Percentiles rank a stretch among this genome's conserved stretches.
phyloP scores from a whole-genome alignment of 2,329 filamentous ascomycete genomes.

The Talaromyces verruculosus region DNA sequence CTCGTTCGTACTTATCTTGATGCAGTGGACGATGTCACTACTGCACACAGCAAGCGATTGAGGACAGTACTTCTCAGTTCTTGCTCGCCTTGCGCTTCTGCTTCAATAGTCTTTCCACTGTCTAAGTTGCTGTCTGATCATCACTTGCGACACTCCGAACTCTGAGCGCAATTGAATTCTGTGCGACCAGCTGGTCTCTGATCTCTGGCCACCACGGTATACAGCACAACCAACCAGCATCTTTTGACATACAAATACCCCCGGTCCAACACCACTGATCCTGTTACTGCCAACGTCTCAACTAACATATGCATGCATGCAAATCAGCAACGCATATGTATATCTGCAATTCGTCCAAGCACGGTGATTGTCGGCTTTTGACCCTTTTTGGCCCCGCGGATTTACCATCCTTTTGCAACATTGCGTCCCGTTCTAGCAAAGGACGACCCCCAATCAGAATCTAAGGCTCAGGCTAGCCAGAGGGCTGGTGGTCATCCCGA shows the following conservation, averaged over 20 bases:
- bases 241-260: not conserved
- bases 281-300: constrained; percentile 3
- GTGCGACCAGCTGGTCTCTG: constrained; percentile 1
- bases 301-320: not conserved
- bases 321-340: constrained; percentile 6
- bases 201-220: not conserved
- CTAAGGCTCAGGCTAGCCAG: not conserved
- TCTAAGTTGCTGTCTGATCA: not conserved
- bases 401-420: constrained; percentile 1
- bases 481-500: not conserved
- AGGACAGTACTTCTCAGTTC: not conserved
- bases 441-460: constrained; percentile 1
- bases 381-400: not conserved
- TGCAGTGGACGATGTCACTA: not conserved
- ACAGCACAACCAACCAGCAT: not conserved
- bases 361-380: not conserved
- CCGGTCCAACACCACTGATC: not conserved
- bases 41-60: not conserved
- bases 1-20: not conserved
- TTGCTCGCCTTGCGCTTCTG: too few species aligned
- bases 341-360: not conserved
- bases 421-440: not conserved
- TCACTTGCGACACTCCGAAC: not conserved
- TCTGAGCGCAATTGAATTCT: not conserved
- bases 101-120: not conserved